These are phyloP conservation scores for Eucalyptus viminalis DNA, from an alignment of 345 rosid species.

Conservation along the genomic window DNA sequence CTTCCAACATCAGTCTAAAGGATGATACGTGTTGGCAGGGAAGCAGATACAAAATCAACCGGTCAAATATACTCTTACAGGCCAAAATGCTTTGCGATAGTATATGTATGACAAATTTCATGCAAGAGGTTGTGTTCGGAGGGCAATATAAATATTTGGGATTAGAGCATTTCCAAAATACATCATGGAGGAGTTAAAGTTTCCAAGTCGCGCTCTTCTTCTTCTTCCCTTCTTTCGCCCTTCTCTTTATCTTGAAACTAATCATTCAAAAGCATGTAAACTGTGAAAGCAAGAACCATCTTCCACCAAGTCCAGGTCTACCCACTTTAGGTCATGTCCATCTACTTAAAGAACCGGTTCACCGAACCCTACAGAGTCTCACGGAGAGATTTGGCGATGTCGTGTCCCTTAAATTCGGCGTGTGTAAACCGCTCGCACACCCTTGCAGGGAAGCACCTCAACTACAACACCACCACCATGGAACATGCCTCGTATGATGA, in stretches of 20 bases:
- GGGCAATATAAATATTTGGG: not conserved
- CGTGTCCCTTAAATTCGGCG: not conserved
- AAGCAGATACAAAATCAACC: not conserved
- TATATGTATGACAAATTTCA: not conserved
- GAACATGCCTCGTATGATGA: not conserved
- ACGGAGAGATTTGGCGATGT: not conserved
- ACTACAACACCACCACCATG: not conserved
- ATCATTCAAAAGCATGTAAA: not conserved
- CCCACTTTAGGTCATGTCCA: not conserved
- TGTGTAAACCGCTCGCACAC: not conserved
- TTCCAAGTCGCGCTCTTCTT: not conserved
- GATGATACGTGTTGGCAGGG: not conserved
- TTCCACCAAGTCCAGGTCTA: not conserved
- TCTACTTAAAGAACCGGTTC: not conserved
- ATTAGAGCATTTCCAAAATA: not conserved
- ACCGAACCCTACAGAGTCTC: not conserved
- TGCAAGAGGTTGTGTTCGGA: not conserved
- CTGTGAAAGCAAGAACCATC: not conserved
- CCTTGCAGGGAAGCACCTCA: not conserved
- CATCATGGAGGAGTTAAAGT: not conserved
- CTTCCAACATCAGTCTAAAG: not conserved
- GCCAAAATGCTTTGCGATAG: not conserved
- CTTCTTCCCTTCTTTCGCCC: not conserved
- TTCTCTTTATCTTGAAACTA: not conserved
- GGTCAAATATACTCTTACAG: not conserved